phyloP scores from a whole-genome alignment of 2,329 filamentous ascomycete species.

The Pyrenochaeta sp. region DNA sequence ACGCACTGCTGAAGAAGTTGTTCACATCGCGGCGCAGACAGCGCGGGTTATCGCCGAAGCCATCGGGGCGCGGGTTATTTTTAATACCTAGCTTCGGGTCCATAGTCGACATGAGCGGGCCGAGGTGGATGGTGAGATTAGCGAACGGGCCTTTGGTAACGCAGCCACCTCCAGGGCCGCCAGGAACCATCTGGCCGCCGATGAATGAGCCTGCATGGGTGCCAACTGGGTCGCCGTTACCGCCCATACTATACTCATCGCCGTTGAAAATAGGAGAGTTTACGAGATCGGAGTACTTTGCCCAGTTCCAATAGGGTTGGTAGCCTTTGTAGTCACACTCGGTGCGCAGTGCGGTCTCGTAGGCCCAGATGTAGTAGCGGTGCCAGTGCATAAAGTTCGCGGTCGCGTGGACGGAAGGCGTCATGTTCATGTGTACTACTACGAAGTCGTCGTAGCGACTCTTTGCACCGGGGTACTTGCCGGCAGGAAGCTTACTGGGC shows the following conservation, averaged over 20 bases:
- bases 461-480: constrained; percentile 41
- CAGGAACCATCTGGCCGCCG: constrained; percentile 48
- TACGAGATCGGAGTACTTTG: constrained; percentile 54
- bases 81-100: constrained; percentile 39
- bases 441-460: constrained; percentile 47
- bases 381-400: constrained; percentile 53
- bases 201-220: constrained; percentile 22
- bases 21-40: constrained; percentile 44
- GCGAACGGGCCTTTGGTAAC: constrained; percentile 61
- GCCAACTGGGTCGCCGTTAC: constrained; percentile 54
- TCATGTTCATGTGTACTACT: constrained; percentile 46
- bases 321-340: constrained; percentile 54
- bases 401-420: constrained; percentile 36
- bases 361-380: constrained; percentile 53
- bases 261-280: constrained; percentile 66
- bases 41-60: constrained; percentile 42
- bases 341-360: constrained; percentile 52
- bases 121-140: constrained; percentile 55
- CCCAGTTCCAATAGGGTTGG: constrained; percentile 64
- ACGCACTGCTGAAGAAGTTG: constrained; percentile 33
- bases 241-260: constrained; percentile 57
- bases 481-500: constrained; percentile 36
- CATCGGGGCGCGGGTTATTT: constrained; percentile 41
- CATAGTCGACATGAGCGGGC: constrained; percentile 54
- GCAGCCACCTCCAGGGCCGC: constrained; percentile 65